Evolutionary conservation across 192 early-diverging fungal genomes (phyloP).

Genomic region (Mortierella hygrophila): DNA sequence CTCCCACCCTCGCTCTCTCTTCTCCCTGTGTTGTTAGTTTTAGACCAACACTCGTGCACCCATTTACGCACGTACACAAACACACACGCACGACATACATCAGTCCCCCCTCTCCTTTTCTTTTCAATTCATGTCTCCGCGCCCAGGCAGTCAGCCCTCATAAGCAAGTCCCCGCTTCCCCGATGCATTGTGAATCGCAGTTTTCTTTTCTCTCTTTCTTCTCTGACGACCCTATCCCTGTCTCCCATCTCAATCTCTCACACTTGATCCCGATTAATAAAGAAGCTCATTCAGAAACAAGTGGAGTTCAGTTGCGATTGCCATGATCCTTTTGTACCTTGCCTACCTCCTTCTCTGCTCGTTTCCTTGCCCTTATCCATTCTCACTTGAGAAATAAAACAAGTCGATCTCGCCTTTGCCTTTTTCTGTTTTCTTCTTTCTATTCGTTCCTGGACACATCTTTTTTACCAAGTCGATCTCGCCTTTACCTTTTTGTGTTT

Average conservation of each 20-base stretch:
- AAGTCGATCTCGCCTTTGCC: background rate
- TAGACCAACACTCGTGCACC: background rate
- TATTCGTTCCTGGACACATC: background rate
- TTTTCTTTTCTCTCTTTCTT: background rate
- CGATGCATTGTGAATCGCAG: background rate
- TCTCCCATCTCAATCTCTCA: background rate
- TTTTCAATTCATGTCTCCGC: background rate
- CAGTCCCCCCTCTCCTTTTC: background rate
- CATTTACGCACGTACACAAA: background rate
- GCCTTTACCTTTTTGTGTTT: background rate
- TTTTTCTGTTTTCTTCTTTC: background rate
- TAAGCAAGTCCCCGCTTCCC: background rate
- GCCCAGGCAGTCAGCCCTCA: background rate
- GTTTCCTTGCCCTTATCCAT: background rate
- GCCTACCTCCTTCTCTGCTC: background rate
- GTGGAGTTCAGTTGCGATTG: too few species aligned
- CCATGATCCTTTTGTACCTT: too few species aligned
- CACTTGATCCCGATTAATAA: background rate
- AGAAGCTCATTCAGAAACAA: too few species aligned
- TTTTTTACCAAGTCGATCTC: background rate
- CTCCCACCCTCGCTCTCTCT: background rate
- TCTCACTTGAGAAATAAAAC: background rate
- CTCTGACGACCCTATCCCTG: background rate
- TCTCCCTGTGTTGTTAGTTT: background rate
- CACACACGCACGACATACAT: background rate